Evolutionary conservation across 2,329 filamentous ascomycete species (phyloP), one percentile per base, ranked within the genome.

Genomic region (Xylariales sp.): DNA sequence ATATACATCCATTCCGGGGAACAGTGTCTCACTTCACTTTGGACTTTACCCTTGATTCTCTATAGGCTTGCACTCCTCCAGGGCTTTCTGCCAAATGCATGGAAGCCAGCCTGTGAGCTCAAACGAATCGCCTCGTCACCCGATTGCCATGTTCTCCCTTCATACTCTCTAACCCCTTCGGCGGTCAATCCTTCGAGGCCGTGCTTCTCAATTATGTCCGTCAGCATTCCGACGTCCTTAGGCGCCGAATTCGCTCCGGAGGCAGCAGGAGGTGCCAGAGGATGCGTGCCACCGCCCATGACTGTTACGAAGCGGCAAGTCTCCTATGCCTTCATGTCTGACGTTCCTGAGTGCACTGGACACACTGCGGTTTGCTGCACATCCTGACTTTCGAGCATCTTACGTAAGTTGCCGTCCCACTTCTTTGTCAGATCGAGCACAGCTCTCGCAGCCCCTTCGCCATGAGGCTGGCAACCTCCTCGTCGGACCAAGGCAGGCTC

Each of bases 191-290:
- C 21, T n/a, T 35, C 15, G 10, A 41, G 9, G 18, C 39, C 31
- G 31, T 41, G 22, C 39, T 21, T 32, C 29, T 41, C 39, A n/a
- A 41, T 41, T 4, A 4, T 20, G 3, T 5, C 29, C 16, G 14
- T 18, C 6, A 41, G 38, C 18, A 34, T 2, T 5, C 34, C 20
- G 10, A 35, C 48, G 32, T 54, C 51, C 14, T 29, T 27, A 10
- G 55, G 33, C 4, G 53, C 52, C n/a, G 42, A 43, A n/a, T 44
- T 46, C 4, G 51, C 52, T 3, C 51, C 52, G 0, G 42, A 40
- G 4, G 49, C 53, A 1, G 46, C 52, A 11, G 43, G 25, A 1
- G 51, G 53, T 14, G 44, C 37, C 47, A 46, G 46, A 5, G 27
- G 32, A 29, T 48, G 46, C 7, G 25, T 22, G 1, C 46, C 44